Evolutionary conservation across 768 basidiomycete species (phyloP).

Genomic region (Hericium alpestre): DNA sequence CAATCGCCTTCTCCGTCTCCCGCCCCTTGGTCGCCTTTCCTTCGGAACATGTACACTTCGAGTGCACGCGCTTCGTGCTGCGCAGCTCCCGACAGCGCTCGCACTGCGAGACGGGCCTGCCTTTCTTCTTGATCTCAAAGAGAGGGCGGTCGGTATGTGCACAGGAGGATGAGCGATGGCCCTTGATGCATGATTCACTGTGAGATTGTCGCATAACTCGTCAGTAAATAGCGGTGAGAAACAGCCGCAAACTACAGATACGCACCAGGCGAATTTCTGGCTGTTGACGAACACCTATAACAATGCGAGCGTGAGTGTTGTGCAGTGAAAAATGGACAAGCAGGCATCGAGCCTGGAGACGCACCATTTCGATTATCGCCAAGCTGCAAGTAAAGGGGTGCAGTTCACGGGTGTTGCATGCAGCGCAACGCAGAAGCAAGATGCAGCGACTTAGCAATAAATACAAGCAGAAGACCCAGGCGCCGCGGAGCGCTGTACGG

Average conservation of each 20-base stretch:
- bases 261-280: slow-evolving; percentile 14
- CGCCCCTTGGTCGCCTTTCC: slow-evolving; percentile 1
- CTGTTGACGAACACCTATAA: slow-evolving; percentile 13
- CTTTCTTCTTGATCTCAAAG: slow-evolving; percentile 15
- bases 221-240: not conserved
- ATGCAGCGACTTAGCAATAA: too few species aligned
- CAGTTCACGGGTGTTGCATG: too few species aligned
- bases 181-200: slow-evolving; percentile 16
- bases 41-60: slow-evolving; percentile 14
- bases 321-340: too few species aligned
- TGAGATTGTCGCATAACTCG: not conserved
- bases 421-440: too few species aligned
- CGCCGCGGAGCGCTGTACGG: too few species aligned
- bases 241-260: not conserved
- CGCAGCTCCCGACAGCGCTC: slow-evolving; percentile 13
- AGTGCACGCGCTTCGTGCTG: slow-evolving; percentile 11
- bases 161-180: slow-evolving; percentile 14
- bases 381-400: not conserved
- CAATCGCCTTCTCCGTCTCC: slow-evolving; percentile 10
- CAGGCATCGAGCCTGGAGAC: too few species aligned
- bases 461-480: too few species aligned
- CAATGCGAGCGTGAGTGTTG: too few species aligned
- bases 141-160: slow-evolving; percentile 13
- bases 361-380: too few species aligned
- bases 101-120: slow-evolving; percentile 14